Evolutionary conservation across 1,284 basidiomycete genomes (phyloP).

Genomic region (Puccinia polysora): DNA sequence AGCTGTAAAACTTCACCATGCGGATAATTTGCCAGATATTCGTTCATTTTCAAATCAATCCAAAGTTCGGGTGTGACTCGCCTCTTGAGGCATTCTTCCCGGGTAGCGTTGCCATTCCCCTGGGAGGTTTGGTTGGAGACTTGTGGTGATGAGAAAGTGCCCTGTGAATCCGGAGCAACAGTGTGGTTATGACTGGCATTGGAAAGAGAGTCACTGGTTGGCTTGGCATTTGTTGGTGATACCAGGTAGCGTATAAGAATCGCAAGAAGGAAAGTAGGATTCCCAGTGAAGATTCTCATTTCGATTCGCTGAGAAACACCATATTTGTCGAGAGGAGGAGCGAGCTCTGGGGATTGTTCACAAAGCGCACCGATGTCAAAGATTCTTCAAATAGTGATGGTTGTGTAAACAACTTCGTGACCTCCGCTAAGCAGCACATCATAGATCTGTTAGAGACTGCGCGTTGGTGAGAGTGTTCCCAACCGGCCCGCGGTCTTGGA

Average conservation of each 20-base stretch:
- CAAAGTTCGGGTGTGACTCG: conserved; percentile 35
- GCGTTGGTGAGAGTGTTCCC: conserved; percentile 18
- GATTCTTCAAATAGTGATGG: no score
- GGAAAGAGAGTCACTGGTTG: conserved; percentile 4
- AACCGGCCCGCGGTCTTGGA: not conserved
- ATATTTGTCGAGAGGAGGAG: no score
- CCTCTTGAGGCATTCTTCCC: conserved; percentile 31
- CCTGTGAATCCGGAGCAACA: not conserved
- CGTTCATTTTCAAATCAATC: conserved; percentile 42
- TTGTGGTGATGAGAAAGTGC: conserved; percentile 1
- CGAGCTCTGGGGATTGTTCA: no score
- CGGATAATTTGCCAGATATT: conserved; percentile 39
- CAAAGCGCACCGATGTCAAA: no score
- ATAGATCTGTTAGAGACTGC: no score
- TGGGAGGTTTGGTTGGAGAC: not conserved
- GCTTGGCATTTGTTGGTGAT: conserved; percentile 13
- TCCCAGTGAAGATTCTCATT: not conserved
- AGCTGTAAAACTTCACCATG: conserved; percentile 27
- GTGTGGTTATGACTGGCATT: conserved; percentile 16
- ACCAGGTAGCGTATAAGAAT: conserved; percentile 5
- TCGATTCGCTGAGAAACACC: no score
- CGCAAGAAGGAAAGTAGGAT: not conserved
- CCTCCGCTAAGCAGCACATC: no score
- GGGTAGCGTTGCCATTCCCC: conserved; percentile 4
- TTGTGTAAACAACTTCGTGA: no score